Evolutionary conservation across 2,329 filamentous ascomycete genomes (phyloP), one percentile per base, ranked within the genome.

Genomic region (Penicillium fuscoglaucum): DNA sequence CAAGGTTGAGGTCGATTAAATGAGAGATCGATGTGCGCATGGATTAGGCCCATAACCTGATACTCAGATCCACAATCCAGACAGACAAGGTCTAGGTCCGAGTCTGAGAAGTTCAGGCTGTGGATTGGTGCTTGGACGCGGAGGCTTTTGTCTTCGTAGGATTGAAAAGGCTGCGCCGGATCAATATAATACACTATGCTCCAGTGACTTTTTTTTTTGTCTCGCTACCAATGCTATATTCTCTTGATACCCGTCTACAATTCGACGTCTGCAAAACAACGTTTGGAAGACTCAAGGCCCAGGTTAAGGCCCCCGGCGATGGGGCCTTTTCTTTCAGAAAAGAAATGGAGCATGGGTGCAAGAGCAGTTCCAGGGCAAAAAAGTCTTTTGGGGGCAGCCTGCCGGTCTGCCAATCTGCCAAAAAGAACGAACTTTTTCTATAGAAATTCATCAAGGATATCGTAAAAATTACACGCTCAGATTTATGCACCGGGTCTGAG

Each of bases 1-100:
- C 55, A 78, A 77, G 53, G 71, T 80, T 45, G 76, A 78, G 53
- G 76, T 79, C 48, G 74, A 79, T 59, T 80, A 71, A 70, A 61
- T 44, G 41, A 31, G 52, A 26, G 15, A 54, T 49, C 3, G 4
- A 8, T 12, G 8, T n/a, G 29, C 26, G 29, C 13, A 21, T 44
- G 31, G 13, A 28, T 10, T 21, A 19, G 19, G 5, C 12, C 2
- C 6, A 33, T 50, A 28, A 19, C 10, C 19, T 10, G 19, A 47
- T 21, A n/a, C 15, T 33, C 33, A 6, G 26, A 17, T 12, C 33
- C 26, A 19, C 2, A 28, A n/a, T 21, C 17, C 15, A 35, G 39
- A 10, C 26, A 49, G 17, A 31, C 35, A 40, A 35, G 17, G 10
- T 50, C 15, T 49, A 15, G 33, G 12, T 39, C 31, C 29, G 24